Percentiles rank a stretch among this genome's conserved stretches.
These are phyloP conservation scores for Fusarium sp. DNA, from an alignment of 2,329 filamentous ascomycete genomes.

Conservation along the genomic window DNA sequence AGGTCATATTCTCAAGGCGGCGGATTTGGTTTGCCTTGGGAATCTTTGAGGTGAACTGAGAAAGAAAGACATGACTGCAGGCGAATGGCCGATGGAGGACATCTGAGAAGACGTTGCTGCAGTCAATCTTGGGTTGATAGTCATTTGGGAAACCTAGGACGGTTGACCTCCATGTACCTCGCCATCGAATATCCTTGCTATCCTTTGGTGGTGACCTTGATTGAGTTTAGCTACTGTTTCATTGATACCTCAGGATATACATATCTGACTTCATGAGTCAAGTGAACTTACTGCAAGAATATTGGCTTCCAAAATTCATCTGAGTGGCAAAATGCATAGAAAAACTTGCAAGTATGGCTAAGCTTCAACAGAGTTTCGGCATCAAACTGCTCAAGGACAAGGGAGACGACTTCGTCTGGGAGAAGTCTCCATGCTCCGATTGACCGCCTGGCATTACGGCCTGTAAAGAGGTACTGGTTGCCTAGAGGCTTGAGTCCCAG, in stretches of 20 bases:
- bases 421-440: constrained; percentile 75
- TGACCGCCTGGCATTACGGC: constrained; percentile 72
- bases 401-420: constrained; percentile 83
- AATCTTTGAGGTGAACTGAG: constrained; percentile 76
- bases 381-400: constrained; percentile 81
- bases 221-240: constrained; percentile 25
- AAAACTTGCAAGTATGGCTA: constrained; percentile 82
- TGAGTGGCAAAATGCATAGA: constrained; percentile 85
- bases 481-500: constrained; percentile 87
- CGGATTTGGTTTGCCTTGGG: constrained; percentile 78
- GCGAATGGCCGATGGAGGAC: constrained; percentile 89
- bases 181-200: constrained; percentile 67
- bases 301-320: constrained; percentile 92
- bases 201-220: constrained; percentile 49
- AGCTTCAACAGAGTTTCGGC: constrained; percentile 70
- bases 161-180: constrained; percentile 86
- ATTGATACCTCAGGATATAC: constrained; percentile 20
- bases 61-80: constrained; percentile 80
- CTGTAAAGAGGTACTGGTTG: constrained; percentile 78
- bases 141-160: constrained; percentile 68
- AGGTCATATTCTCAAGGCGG: constrained; percentile 74
- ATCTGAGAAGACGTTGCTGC: constrained; percentile 87
- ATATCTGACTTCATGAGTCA: constrained; percentile 13
- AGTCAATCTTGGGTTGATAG: constrained; percentile 71
- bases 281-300: constrained; percentile 80